A percentile compares a stretch with the other conserved stretches of the same genome.
Evolutionary conservation across 805 yeast species (phyloP).

Genomic region (Kregervanrija fluxuum): DNA sequence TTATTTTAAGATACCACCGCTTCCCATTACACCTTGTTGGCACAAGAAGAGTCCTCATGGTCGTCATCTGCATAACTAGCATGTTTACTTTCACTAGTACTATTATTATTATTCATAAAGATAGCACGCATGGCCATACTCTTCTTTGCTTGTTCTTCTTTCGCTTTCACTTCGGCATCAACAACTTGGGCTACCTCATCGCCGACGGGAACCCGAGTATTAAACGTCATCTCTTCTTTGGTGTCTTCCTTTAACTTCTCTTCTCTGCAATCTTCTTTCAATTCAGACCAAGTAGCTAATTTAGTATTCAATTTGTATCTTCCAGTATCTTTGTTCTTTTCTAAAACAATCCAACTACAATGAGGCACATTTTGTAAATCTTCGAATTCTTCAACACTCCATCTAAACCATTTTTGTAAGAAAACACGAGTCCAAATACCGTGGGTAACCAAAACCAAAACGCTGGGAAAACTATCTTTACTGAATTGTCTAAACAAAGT

Average conservation of each 20-base stretch:
- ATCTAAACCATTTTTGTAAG: constrained; percentile 88
- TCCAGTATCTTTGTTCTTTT: constrained; percentile 39
- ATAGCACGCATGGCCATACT: constrained; percentile 1
- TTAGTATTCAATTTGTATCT: constrained; percentile 54
- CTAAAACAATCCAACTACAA: constrained; percentile 78
- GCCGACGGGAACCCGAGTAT: constrained; percentile 15
- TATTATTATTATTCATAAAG: not conserved
- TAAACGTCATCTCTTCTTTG: constrained; percentile 20
- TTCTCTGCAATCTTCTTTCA: constrained; percentile 25
- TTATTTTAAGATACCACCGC: too few relatives aligned
- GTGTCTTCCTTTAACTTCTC: constrained; percentile 20
- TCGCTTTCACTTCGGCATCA: constrained; percentile 37
- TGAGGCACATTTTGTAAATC: constrained; percentile 76
- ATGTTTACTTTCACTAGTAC: not conserved
- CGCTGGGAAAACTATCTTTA: constrained; percentile 63
- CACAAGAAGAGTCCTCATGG: too few relatives aligned
- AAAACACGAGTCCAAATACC: constrained; percentile 94
- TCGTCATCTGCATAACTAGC: too few relatives aligned
- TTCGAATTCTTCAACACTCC: constrained; percentile 89
- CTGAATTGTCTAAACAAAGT: constrained; percentile 77
- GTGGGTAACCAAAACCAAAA: constrained; percentile 80
- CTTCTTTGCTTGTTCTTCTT: constrained; percentile 28
- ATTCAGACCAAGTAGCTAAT: constrained; percentile 66
- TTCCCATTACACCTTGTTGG: too few relatives aligned
- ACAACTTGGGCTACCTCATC: constrained; percentile 24